A percentile compares a stretch with the other conserved stretches of the same genome.
These are phyloP conservation scores for Protomyces gravidus DNA, from an alignment of 1,139 yeast genomes.

Conservation along the genomic window DNA sequence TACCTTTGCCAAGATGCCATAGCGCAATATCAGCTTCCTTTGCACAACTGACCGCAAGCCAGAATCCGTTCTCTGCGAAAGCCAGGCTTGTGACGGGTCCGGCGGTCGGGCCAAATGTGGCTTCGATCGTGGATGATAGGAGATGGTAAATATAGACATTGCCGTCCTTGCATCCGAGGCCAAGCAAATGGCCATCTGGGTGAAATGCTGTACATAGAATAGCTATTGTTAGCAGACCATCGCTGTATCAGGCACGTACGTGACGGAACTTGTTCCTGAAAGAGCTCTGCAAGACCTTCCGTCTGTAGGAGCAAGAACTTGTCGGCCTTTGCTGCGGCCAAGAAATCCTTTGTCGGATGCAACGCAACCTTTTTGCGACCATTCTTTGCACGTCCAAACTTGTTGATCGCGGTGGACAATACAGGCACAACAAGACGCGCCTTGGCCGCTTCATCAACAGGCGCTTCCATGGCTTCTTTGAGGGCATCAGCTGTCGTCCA, in stretches of 20 bases:
- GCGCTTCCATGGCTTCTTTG: neutral
- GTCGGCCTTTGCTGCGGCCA: conserved; percentile 18
- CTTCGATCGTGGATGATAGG: conserved; percentile 44
- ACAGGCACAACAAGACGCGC: neutral
- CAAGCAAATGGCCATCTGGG: conserved; percentile 62
- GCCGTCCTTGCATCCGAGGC: conserved; percentile 47
- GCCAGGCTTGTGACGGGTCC: conserved; percentile 43
- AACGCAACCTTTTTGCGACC: conserved; percentile 12
- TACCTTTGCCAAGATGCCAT: conserved; percentile 37
- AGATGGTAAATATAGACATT: conserved; percentile 48
- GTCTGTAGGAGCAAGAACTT: neutral
- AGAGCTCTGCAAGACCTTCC: conserved; percentile 1
- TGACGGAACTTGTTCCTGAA: neutral
- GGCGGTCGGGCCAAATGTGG: conserved; percentile 41
- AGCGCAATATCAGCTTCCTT: conserved; percentile 30
- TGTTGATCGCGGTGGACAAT: neutral
- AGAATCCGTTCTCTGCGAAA: conserved; percentile 69
- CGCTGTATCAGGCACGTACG: neutral
- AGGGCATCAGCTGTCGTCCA: conserved; percentile 28
- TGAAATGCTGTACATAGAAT: conserved; percentile 48
- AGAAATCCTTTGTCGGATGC: conserved; percentile 28
- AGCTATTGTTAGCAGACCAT: neutral
- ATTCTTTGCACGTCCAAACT: neutral
- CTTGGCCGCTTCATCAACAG: neutral
- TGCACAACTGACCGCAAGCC: conserved; percentile 47